Evolutionary conservation across 176 grass and related monocot species (phyloP).

Genomic region (Poa annua): DNA sequence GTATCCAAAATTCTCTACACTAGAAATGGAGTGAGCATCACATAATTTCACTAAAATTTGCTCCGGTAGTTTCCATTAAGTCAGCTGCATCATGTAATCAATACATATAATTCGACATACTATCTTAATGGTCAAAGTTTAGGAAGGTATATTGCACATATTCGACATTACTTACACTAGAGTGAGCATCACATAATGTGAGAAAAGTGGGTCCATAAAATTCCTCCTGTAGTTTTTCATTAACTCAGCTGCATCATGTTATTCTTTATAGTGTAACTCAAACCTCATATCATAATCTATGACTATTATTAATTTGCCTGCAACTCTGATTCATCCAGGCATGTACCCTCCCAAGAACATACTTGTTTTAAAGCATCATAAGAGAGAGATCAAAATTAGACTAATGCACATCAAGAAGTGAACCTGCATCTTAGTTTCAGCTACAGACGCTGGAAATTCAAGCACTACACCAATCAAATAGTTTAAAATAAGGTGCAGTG

Average conservation of each 20-base stretch:
- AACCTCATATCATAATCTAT: background rate
- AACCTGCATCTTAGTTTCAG: background rate
- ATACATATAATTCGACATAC: background rate
- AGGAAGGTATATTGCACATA: background rate
- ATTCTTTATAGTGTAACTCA: background rate
- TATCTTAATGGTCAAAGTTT: background rate
- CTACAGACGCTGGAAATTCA: background rate
- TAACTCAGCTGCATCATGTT: background rate
- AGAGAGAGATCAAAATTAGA: background rate
- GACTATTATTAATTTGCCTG: background rate
- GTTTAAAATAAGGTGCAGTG: background rate
- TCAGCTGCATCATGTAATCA: background rate
- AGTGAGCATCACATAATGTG: too few species aligned
- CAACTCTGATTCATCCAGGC: background rate
- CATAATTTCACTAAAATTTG: background rate
- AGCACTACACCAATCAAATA: background rate
- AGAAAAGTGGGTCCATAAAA: background rate
- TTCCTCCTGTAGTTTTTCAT: background rate
- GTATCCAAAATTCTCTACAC: background rate
- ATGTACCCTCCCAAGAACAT: background rate
- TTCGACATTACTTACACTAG: background rate
- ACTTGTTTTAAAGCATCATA: background rate
- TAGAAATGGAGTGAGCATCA: slow-evolving; percentile 2
- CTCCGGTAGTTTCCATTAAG: too few species aligned
- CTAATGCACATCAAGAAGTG: background rate